phyloP scores from a whole-genome alignment of 306 rosid genomes.

The Leucaena leucocephala region DNA sequence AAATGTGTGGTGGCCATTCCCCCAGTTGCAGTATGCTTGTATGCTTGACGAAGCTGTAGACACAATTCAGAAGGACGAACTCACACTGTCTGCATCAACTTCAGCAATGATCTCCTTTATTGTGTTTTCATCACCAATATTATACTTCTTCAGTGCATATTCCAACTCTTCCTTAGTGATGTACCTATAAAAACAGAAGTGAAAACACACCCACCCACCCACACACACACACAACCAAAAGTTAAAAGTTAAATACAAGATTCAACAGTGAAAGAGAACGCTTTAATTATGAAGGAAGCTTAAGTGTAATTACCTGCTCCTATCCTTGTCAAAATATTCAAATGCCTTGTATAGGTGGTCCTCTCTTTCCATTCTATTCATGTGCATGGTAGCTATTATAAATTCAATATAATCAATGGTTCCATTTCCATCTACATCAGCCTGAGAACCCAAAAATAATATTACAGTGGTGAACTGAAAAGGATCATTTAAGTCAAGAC shows the following conservation, averaged over 20 bases:
- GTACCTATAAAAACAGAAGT: slow-evolving; percentile 54
- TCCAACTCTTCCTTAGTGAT: slow-evolving; percentile 91
- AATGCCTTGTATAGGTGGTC: slow-evolving; percentile 95
- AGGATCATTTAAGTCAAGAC: slow-evolving; percentile 28
- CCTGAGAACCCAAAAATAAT: slow-evolving; percentile 54
- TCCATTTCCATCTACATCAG: slow-evolving; percentile 97
- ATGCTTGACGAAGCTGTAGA: not conserved
- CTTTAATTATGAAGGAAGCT: not conserved
- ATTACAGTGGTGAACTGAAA: not conserved
- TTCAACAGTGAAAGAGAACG: not conserved
- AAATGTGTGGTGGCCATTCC: not conserved
- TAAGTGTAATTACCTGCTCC: slow-evolving; percentile 69
- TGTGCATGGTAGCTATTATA: slow-evolving; percentile 95
- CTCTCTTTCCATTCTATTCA: slow-evolving; percentile 94
- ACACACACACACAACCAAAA: not conserved
- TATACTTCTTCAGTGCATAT: slow-evolving; percentile 83
- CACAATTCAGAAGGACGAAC: slow-evolving; percentile 11
- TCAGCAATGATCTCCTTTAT: slow-evolving; percentile 95
- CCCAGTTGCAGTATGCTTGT: not conserved
- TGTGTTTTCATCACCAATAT: slow-evolving; percentile 90
- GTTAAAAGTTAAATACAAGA: not conserved
- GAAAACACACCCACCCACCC: too few species aligned
- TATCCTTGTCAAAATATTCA: slow-evolving; percentile 91
- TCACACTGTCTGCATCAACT: slow-evolving; percentile 89
- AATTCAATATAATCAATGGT: slow-evolving; percentile 90